Evolutionary conservation across 495 filamentous ascomycete genomes (phyloP).

Genomic region (Hyaloscypha hepaticicola): DNA sequence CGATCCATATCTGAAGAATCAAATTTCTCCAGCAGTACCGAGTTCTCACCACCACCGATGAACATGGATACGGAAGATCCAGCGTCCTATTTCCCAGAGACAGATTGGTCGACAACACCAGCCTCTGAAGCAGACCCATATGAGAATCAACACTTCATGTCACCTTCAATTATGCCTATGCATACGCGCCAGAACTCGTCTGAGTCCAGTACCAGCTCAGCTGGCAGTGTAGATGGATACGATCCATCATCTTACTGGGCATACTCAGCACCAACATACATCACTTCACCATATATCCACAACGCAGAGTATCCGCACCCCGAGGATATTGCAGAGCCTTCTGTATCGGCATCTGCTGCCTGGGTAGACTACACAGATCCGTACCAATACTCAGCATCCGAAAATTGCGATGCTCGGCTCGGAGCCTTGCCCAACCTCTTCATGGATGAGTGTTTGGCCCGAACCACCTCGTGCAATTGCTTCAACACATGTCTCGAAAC

Average conservation of each 20-base stretch:
- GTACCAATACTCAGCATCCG: neutral
- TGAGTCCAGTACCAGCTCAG: neutral
- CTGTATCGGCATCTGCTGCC: neutral
- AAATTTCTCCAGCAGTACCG: neutral
- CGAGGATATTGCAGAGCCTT: neutral
- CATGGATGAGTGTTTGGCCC: neutral
- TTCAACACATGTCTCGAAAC: neutral
- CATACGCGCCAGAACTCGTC: neutral
- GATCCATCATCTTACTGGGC: neutral
- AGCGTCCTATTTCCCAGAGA: neutral
- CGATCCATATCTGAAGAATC: neutral
- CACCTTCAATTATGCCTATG: neutral
- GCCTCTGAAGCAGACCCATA: neutral
- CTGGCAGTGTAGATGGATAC: neutral
- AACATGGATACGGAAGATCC: neutral
- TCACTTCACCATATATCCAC: neutral
- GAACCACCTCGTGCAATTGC: neutral
- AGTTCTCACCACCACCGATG: neutral
- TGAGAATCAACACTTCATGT: neutral
- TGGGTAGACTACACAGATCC: neutral
- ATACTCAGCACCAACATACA: neutral
- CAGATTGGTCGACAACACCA: constrained; percentile 2
- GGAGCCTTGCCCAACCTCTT: neutral
- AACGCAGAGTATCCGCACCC: neutral
- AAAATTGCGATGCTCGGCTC: neutral